Conservation (phyloP, 1,284 basidiomycete genomes). For the Moesziomyces sp. region DNA sequence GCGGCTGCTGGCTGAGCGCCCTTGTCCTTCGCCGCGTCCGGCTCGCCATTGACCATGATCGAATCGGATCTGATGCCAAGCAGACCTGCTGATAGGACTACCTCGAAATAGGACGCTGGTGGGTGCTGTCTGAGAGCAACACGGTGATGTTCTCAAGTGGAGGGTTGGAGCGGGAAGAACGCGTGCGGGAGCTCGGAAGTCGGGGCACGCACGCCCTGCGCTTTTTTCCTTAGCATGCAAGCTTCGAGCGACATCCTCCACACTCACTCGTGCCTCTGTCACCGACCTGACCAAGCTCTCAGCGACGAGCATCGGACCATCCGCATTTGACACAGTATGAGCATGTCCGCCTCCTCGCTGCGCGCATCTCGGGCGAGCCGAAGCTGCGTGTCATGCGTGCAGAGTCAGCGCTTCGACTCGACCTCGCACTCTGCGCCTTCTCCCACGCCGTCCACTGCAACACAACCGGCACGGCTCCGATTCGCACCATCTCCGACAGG, state of each 20-base stretch:
- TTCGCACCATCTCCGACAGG: constrained; percentile 99
- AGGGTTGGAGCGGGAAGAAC: no score
- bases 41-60: not conserved
- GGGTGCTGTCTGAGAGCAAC: no score
- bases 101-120: not conserved
- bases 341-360: not conserved
- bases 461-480: constrained; percentile 72
- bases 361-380: not conserved
- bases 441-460: constrained; percentile 2
- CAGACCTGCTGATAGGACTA: not conserved
- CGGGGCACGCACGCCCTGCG: not conserved
- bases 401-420: constrained; percentile 1
- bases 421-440: not conserved
- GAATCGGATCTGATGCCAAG: not conserved
- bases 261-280: not conserved
- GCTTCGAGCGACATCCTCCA: not conserved
- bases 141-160: no score
- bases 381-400: not conserved
- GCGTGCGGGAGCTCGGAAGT: not conserved
- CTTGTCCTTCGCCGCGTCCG: not conserved
- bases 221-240: not conserved
- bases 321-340: not conserved
- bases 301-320: not conserved
- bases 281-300: not conserved
- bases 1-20: constrained; percentile 3